Conservation (phyloP, 116 monocot genomes). For the Dioscorea cayenensis region DNA sequence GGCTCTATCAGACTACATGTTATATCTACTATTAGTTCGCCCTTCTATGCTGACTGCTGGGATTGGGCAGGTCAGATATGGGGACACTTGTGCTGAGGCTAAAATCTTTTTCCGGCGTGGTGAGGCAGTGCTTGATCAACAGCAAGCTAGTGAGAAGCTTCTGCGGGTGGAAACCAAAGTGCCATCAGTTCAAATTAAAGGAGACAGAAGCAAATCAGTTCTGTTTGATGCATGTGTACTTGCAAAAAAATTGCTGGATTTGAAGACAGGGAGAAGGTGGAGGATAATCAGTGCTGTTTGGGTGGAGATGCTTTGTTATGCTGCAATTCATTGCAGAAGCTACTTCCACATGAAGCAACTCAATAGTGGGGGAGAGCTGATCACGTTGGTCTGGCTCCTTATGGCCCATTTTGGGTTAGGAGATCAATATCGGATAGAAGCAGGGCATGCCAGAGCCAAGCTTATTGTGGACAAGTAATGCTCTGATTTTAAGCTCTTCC, state of each 20-base stretch:
- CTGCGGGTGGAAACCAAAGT: neutral
- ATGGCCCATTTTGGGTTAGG: slow-evolving; percentile 3
- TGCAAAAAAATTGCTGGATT: slow-evolving; percentile 6
- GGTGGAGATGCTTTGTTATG: slow-evolving; percentile 21
- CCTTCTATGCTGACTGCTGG: slow-evolving; percentile 30
- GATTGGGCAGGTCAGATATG: slow-evolving; percentile 30
- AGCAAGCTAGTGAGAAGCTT: neutral
- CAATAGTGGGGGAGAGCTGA: slow-evolving; percentile 4
- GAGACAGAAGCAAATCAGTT: slow-evolving; percentile 35
- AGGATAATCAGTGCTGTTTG: slow-evolving; percentile 9
- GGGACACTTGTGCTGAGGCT: too few relatives aligned
- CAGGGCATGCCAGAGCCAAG: slow-evolving; percentile 8
- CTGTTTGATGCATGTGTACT: slow-evolving; percentile 23
- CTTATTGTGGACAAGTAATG: neutral
- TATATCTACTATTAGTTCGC: slow-evolving; percentile 17
- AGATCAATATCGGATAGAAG: slow-evolving; percentile 2
- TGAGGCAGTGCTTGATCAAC: neutral
- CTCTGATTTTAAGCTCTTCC: neutral
- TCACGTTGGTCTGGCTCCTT: slow-evolving; percentile 6
- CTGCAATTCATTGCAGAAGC: neutral
- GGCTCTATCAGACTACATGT: slow-evolving; percentile 32
- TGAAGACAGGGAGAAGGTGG: slow-evolving; percentile 14
- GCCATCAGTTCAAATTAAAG: slow-evolving; percentile 13
- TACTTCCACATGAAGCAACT: slow-evolving; percentile 1
- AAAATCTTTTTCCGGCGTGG: slow-evolving; percentile 12